These are phyloP conservation scores for Backusella macrospora DNA, from an alignment of 192 early-diverging fungal species.

Conservation along the genomic window DNA sequence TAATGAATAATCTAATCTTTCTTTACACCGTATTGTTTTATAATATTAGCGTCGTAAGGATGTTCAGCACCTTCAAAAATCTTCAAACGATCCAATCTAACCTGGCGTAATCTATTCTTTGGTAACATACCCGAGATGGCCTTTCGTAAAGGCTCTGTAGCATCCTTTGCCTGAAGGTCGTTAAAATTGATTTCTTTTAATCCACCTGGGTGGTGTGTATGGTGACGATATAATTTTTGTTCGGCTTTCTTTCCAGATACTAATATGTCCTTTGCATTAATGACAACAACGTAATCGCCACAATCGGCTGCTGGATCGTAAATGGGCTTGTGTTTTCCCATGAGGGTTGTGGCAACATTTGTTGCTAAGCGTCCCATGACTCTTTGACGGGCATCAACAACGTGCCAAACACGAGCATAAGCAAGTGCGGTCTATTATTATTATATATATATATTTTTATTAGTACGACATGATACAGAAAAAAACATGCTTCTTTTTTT, in stretches of 20 bases:
- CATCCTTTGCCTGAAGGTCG: slow-evolving; percentile 72
- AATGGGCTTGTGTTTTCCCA: slow-evolving; percentile 97
- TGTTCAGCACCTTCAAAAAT: slow-evolving; percentile 87
- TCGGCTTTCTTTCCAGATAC: slow-evolving; percentile 84
- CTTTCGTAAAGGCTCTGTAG: slow-evolving; percentile 82
- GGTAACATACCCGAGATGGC: slow-evolving; percentile 95
- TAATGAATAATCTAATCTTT: not conserved
- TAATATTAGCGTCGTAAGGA: slow-evolving; percentile 85
- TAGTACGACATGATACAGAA: not conserved
- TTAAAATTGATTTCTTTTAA: slow-evolving; percentile 80
- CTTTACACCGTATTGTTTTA: slow-evolving; percentile 67
- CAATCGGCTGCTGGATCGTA: slow-evolving; percentile 90
- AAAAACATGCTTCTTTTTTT: not conserved
- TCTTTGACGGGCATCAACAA: slow-evolving; percentile 86
- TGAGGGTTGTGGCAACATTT: slow-evolving; percentile 84
- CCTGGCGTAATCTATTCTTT: slow-evolving; percentile 86
- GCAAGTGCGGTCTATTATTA: slow-evolving; percentile 70
- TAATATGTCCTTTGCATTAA: slow-evolving; percentile 81
- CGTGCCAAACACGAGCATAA: slow-evolving; percentile 89
- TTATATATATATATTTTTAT: not conserved
- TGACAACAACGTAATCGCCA: slow-evolving; percentile 96
- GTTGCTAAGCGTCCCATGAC: slow-evolving; percentile 86
- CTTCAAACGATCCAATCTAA: slow-evolving; percentile 71
- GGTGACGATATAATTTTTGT: slow-evolving; percentile 87
- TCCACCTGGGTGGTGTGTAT: slow-evolving; percentile 86